These are phyloP conservation scores for Sugiyamaella smithiae DNA, from an alignment of 805 yeast genomes.

Conservation along the genomic window DNA sequence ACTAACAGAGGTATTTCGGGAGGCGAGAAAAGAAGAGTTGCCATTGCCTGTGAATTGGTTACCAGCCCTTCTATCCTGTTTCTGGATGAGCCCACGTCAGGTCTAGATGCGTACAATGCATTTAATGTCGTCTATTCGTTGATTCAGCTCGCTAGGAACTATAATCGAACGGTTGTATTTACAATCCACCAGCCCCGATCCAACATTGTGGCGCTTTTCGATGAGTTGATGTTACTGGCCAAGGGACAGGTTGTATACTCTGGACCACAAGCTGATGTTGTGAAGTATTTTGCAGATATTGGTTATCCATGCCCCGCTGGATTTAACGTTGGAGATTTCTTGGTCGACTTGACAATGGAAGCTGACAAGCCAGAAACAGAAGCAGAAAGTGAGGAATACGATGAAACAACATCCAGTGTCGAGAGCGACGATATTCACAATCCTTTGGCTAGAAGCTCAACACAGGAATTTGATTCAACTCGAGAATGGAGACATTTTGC, in stretches of 20 bases:
- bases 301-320: slow-evolving; percentile 87
- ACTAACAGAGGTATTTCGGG: slow-evolving; percentile 90
- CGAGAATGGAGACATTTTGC: slow-evolving; percentile 87
- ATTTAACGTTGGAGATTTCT: slow-evolving; percentile 88
- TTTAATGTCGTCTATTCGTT: slow-evolving; percentile 84
- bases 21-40: slow-evolving; percentile 88
- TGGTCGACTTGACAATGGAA: slow-evolving; percentile 86
- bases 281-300: slow-evolving; percentile 66
- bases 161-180: slow-evolving; percentile 82
- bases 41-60: slow-evolving; percentile 89
- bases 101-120: slow-evolving; percentile 92
- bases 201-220: slow-evolving; percentile 89
- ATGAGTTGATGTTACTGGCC: slow-evolving; percentile 73
- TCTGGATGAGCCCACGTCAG: slow-evolving; percentile 93
- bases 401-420: slow-evolving; percentile 16
- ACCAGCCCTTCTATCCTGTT: slow-evolving; percentile 82
- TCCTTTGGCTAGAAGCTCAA: slow-evolving; percentile 11
- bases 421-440: slow-evolving; percentile 18
- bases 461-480: slow-evolving; percentile 49
- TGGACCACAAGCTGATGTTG: slow-evolving; percentile 74
- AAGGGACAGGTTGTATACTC: slow-evolving; percentile 85
- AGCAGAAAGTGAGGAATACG: slow-evolving; percentile 1
- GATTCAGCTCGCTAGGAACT: slow-evolving; percentile 72
- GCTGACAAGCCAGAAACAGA: slow-evolving; percentile 24
- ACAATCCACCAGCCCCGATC: slow-evolving; percentile 98